Percentiles rank a stretch among this genome's conserved stretches.
Evolutionary conservation across 2,329 filamentous ascomycete genomes (phyloP).

Genomic region (Penicillium rolfsii): DNA sequence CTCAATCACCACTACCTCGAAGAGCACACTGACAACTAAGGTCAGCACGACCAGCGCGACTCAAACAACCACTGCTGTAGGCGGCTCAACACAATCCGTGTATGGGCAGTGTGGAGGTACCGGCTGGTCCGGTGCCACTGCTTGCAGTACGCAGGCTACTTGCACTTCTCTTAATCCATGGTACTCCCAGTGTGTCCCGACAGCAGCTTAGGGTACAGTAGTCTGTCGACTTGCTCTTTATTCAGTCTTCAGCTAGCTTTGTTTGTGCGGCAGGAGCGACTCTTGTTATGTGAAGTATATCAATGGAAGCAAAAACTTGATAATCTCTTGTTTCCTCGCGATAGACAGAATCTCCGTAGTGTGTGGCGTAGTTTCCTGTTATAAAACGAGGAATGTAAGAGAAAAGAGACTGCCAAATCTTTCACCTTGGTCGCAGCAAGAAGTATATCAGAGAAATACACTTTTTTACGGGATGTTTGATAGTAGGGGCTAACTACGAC

Average conservation of each 20-base stretch:
- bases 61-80: background rate
- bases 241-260: background rate
- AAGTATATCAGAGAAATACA: too few species aligned
- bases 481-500: background rate
- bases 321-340: background rate
- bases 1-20: background rate
- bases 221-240: background rate
- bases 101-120: constrained; percentile 26
- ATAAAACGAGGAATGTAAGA: too few species aligned
- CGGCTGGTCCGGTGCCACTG: constrained; percentile 22
- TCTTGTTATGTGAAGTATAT: background rate
- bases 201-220: constrained; percentile 6
- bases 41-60: background rate
- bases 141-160: constrained; percentile 17
- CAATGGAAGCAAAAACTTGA: background rate
- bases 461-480: background rate
- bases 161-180: constrained; percentile 23
- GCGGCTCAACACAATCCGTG: constrained; percentile 20
- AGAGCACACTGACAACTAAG: background rate
- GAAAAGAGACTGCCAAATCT: background rate
- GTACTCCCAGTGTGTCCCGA: constrained; percentile 26
- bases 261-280: background rate
- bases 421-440: background rate
- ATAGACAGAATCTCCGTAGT: background rate
- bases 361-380: too few species aligned